These are phyloP conservation scores for Phialocephala sp. DNA, from an alignment of 2,329 filamentous ascomycete species.

Conservation along the genomic window DNA sequence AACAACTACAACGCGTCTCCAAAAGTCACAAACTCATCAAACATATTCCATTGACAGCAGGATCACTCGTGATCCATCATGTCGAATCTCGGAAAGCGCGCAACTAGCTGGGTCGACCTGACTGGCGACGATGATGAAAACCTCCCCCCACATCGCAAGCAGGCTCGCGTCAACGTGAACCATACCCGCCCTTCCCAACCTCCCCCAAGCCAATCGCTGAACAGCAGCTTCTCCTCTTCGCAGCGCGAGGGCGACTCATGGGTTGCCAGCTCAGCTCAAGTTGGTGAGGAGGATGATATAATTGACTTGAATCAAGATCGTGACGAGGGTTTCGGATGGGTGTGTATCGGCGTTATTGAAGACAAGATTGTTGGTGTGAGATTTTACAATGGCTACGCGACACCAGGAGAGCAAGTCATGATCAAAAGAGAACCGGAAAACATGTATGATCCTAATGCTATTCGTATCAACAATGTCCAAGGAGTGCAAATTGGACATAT, in stretches of 20 bases:
- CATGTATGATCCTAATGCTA: constrained; percentile 75
- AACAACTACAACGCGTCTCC: constrained; percentile 9
- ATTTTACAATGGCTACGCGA: constrained; percentile 69
- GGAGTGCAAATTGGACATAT: constrained; percentile 80
- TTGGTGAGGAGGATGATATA: constrained; percentile 37
- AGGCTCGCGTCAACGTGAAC: constrained; percentile 30
- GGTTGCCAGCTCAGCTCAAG: constrained; percentile 27
- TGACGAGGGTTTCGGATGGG: constrained; percentile 41
- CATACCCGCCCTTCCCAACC: constrained; percentile 30
- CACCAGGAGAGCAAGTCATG: constrained; percentile 65
- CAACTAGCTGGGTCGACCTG: constrained; percentile 49
- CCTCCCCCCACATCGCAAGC: constrained; percentile 34
- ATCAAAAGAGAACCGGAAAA: constrained; percentile 71
- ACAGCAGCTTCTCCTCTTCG: constrained; percentile 13
- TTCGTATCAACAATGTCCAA: constrained; percentile 78
- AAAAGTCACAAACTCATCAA: not conserved
- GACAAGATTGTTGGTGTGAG: constrained; percentile 56
- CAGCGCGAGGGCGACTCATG: constrained; percentile 30
- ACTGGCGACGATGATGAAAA: constrained; percentile 47
- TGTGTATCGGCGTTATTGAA: constrained; percentile 42
- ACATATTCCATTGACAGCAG: not conserved
- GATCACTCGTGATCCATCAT: constrained; percentile 19
- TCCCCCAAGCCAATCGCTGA: constrained; percentile 32
- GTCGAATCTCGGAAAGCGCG: constrained; percentile 45
- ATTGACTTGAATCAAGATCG: constrained; percentile 41